A percentile compares a stretch with the other conserved stretches of the same genome.
These are phyloP conservation scores for Podaxis carcinomalis DNA, from an alignment of 768 basidiomycete species.

Conservation along the genomic window DNA sequence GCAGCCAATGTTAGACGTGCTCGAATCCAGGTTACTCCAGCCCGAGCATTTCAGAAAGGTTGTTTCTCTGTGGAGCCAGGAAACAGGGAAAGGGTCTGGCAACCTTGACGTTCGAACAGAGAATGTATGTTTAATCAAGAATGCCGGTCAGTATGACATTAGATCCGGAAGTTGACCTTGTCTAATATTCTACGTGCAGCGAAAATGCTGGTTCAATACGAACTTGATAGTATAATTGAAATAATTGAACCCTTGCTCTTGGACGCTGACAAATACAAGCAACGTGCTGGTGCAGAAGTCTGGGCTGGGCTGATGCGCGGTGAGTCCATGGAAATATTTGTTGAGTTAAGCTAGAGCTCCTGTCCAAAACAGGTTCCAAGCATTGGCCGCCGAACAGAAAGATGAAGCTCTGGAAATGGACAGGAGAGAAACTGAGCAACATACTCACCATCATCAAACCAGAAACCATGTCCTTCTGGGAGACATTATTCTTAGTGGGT, in stretches of 20 bases:
- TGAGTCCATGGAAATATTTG: conserved; percentile 22
- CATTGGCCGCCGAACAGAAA: conserved; percentile 66
- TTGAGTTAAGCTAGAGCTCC: not conserved
- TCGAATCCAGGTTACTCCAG: conserved; percentile 42
- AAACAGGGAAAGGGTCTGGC: conserved; percentile 55
- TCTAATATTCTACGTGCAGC: conserved; percentile 33
- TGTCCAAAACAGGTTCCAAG: conserved; percentile 56
- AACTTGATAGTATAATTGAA: conserved; percentile 48
- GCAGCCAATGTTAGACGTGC: conserved; percentile 43
- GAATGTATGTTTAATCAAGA: conserved; percentile 38
- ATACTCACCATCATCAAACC: conserved; percentile 79
- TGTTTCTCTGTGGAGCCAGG: conserved; percentile 71
- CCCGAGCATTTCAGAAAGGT: conserved; percentile 59
- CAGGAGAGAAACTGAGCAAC: conserved; percentile 50
- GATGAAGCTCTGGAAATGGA: conserved; percentile 70
- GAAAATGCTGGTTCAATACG: conserved; percentile 57
- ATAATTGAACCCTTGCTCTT: conserved; percentile 57
- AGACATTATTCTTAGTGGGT: conserved; percentile 54
- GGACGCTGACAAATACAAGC: conserved; percentile 78
- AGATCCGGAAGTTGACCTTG: not conserved
- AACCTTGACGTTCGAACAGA: conserved; percentile 54
- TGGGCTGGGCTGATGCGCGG: conserved; percentile 74
- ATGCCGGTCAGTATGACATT: conserved; percentile 25
- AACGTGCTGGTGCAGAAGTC: conserved; percentile 67
- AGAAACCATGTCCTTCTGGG: conserved; percentile 79